Percentiles rank a stretch among this genome's conserved stretches.
These are phyloP conservation scores for Penicillium coprophilum DNA, from an alignment of 495 filamentous ascomycete genomes.

Conservation along the genomic window DNA sequence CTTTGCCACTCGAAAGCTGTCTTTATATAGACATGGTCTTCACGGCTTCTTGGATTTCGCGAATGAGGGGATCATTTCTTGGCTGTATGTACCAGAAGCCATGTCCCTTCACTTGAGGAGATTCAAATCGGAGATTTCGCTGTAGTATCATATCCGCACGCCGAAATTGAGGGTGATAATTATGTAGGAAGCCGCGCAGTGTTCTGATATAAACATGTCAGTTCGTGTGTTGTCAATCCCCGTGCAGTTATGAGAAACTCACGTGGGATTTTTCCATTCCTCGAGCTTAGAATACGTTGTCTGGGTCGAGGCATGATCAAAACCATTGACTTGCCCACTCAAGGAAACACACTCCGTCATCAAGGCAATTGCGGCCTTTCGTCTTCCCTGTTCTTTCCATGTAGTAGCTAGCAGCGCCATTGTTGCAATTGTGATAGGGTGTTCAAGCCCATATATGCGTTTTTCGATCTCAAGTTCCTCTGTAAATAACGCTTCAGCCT, in stretches of 20 bases:
- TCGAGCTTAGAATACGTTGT: background rate
- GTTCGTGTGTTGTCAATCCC: background rate
- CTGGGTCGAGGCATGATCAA: background rate
- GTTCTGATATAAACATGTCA: background rate
- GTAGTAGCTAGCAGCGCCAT: background rate
- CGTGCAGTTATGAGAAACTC: background rate
- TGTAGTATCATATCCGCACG: background rate
- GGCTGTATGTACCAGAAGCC: too few species aligned
- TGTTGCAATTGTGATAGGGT: background rate
- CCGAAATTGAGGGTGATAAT: background rate
- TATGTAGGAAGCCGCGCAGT: background rate
- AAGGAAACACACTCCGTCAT: background rate
- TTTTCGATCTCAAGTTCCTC: background rate
- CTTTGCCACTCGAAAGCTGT: background rate
- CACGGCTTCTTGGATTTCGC: slow-evolving; percentile 1
- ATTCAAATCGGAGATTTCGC: too few species aligned
- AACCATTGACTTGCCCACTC: background rate
- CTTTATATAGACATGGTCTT: background rate
- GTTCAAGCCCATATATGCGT: slow-evolving; percentile 8
- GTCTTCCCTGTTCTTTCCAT: background rate
- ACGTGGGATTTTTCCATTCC: background rate
- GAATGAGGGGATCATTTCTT: background rate
- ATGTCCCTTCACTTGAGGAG: too few species aligned
- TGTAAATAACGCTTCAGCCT: slow-evolving; percentile 3
- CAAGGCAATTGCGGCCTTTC: background rate